Conservation (phyloP, 371 early-diverging fungal genomes). For the Haplosporangium sp. region DNA sequence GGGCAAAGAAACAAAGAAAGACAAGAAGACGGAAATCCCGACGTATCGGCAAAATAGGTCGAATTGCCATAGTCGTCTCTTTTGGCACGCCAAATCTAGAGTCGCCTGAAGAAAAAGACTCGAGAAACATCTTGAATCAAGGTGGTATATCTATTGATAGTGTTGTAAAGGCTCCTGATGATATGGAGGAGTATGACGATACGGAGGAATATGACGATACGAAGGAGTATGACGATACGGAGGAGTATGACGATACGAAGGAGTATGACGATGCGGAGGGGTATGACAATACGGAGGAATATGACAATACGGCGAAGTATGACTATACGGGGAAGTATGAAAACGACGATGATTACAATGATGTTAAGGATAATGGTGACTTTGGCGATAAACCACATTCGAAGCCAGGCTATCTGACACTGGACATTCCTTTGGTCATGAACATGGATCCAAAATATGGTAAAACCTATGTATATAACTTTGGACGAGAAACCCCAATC, state of each 20-base stretch:
- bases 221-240: no score
- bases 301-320: neutral
- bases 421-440: conserved; percentile 45
- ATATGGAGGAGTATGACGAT: neutral
- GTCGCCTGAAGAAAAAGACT: neutral
- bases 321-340: neutral
- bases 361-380: neutral
- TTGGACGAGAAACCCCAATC: conserved; percentile 25
- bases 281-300: neutral
- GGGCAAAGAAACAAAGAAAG: neutral
- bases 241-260: no score
- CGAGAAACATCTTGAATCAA: neutral
- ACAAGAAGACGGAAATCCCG: neutral
- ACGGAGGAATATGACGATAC: neutral
- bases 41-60: neutral
- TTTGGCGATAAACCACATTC: neutral
- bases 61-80: neutral
- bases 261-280: neutral
- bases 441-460: conserved; percentile 39
- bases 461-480: conserved; percentile 31
- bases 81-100: neutral
- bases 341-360: conserved; percentile 8
- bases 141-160: neutral
- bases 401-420: conserved; percentile 24
- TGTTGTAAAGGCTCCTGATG: neutral